A percentile compares a stretch with the other conserved stretches of the same genome.
Evolutionary conservation across 2,329 filamentous ascomycete species (phyloP).

Genomic region (Sarocladium brachiariae): DNA sequence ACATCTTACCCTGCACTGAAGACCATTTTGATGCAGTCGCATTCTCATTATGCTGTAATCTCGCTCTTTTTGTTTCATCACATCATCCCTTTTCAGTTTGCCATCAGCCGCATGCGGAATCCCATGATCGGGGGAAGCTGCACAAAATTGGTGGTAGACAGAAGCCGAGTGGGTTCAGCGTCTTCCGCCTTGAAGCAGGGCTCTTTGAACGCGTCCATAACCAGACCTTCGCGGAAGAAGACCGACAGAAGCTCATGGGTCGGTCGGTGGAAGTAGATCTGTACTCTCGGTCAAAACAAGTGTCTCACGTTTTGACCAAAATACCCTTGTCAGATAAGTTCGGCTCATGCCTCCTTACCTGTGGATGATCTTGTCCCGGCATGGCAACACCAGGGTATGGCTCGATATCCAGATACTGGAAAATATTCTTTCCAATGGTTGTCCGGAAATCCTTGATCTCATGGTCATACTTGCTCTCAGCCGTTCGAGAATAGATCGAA

Average conservation of each 20-base stretch:
- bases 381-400: slow-evolving; percentile 31
- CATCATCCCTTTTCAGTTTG: neutral
- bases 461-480: slow-evolving; percentile 31
- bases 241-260: slow-evolving; percentile 35
- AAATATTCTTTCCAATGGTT: slow-evolving; percentile 29
- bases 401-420: slow-evolving; percentile 34
- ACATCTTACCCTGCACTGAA: neutral
- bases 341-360: slow-evolving; percentile 13
- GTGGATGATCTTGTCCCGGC: slow-evolving; percentile 19
- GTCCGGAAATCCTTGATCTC: slow-evolving; percentile 28
- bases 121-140: slow-evolving; percentile 28
- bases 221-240: slow-evolving; percentile 35
- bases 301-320: too few relatives aligned
- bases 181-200: slow-evolving; percentile 34
- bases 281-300: too few relatives aligned
- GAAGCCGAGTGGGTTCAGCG: slow-evolving; percentile 18
- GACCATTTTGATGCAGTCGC: too few relatives aligned
- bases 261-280: slow-evolving; percentile 38
- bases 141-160: slow-evolving; percentile 31
- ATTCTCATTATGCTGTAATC: neutral
- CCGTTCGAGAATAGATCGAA: slow-evolving; percentile 29
- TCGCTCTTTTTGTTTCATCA: neutral
- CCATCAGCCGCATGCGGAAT: slow-evolving; percentile 10
- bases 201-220: slow-evolving; percentile 40
- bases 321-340: neutral